Evolutionary conservation across 2,329 filamentous ascomycete genomes (phyloP).

Genomic region (Bimuria novae-zelandiae): DNA sequence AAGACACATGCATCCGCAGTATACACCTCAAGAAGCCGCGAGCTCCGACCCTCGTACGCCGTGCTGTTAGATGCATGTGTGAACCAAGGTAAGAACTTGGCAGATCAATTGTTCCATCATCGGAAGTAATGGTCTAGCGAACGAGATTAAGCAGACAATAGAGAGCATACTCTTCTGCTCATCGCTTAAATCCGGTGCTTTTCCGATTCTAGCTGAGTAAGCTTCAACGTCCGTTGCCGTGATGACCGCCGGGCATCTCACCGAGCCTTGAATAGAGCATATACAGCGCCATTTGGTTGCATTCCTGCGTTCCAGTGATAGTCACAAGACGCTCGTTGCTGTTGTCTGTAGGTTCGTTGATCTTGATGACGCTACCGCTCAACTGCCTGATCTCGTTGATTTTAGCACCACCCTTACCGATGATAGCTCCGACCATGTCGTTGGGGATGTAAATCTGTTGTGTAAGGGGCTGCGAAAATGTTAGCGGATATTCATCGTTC

Average conservation of each 20-base stretch:
- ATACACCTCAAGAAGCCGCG: slow-evolving; percentile 16
- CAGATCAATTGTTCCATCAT: slow-evolving; percentile 1
- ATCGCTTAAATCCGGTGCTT: slow-evolving; percentile 65
- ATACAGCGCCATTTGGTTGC: slow-evolving; percentile 99
- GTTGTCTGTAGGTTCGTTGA: slow-evolving; percentile 98
- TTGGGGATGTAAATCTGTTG: slow-evolving; percentile 99
- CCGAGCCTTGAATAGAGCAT: slow-evolving; percentile 98
- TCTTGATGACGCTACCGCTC: slow-evolving; percentile 98
- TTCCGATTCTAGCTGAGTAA: slow-evolving; percentile 65
- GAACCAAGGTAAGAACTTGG: slow-evolving; percentile 3
- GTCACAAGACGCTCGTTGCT: slow-evolving; percentile 98
- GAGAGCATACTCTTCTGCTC: not conserved
- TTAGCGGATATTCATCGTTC: too few relatives aligned
- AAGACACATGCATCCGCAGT: slow-evolving; percentile 5
- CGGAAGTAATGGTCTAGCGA: not conserved
- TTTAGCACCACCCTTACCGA: slow-evolving; percentile 97
- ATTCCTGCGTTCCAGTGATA: slow-evolving; percentile 96
- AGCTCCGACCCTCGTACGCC: slow-evolving; percentile 23
- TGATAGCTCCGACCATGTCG: slow-evolving; percentile 99
- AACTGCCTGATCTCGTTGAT: slow-evolving; percentile 99
- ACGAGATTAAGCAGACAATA: not conserved
- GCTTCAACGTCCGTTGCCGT: slow-evolving; percentile 6
- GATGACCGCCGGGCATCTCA: slow-evolving; percentile 51
- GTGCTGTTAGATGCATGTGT: slow-evolving; percentile 20
- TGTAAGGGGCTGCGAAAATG: slow-evolving; percentile 67